A percentile compares a stretch with the other conserved stretches of the same genome.
These are phyloP conservation scores for Vitis riparia DNA, from an alignment of 164 flowering plant genomes.

Conservation along the genomic window DNA sequence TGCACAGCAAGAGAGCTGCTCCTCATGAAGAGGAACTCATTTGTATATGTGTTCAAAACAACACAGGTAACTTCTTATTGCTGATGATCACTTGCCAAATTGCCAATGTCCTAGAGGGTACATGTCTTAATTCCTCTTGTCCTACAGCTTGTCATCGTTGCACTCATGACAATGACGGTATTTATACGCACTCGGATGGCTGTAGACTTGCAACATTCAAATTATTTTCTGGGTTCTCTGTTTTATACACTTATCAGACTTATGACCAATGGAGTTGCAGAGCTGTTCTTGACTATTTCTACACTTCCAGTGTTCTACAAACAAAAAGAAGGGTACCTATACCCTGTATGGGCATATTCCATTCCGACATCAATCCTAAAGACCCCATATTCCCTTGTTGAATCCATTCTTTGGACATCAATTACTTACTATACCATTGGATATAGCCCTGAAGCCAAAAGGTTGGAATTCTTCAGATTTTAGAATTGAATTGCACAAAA, in stretches of 20 bases:
- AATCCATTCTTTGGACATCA: conserved; percentile 47
- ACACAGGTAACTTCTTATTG: conserved; percentile 27
- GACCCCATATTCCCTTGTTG: conserved; percentile 48
- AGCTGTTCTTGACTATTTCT: conserved; percentile 42
- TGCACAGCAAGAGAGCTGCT: conserved; percentile 52
- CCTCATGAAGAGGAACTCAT: conserved; percentile 53
- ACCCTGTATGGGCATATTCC: conserved; percentile 66
- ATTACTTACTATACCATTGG: conserved; percentile 59
- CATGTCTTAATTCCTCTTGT: background rate
- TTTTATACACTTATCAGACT: conserved; percentile 45
- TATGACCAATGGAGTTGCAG: conserved; percentile 51
- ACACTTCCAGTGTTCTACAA: conserved; percentile 58
- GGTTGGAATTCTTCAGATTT: conserved; percentile 23
- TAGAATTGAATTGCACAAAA: too few relatives aligned
- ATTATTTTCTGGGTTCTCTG: conserved; percentile 38
- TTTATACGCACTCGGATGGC: conserved; percentile 44
- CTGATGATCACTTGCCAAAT: background rate
- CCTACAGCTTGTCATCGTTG: conserved; percentile 42
- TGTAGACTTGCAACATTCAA: conserved; percentile 31
- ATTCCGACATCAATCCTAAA: conserved; percentile 49
- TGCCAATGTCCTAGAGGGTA: background rate
- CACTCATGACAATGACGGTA: conserved; percentile 49
- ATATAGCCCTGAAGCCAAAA: conserved; percentile 45
- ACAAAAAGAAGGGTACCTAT: conserved; percentile 42
- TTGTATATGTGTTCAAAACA: conserved; percentile 50